Evolutionary conservation across 192 early-diverging fungal genomes (phyloP), one percentile per base, ranked within the genome.

Genomic region (Linnemannia zychae): DNA sequence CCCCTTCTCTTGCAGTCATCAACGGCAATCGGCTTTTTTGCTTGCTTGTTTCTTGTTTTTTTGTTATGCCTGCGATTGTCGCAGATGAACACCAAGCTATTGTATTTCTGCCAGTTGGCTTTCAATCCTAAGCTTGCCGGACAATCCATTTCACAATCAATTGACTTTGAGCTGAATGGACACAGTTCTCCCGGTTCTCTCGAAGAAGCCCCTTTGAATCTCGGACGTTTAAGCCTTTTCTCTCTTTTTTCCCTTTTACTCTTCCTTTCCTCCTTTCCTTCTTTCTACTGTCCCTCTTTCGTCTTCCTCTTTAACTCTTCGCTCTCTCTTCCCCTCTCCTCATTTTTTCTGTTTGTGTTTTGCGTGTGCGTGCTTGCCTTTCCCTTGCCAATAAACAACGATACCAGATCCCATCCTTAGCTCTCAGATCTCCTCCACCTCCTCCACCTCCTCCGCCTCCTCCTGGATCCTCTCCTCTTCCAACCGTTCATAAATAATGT

Each of bases 401-500:
- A 63, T 18, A 77, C 50, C 67, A 40, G 34, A 69, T 77, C 40
- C 66, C 65, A 63, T 57, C 67, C 73, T 47, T 67, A 53, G 67
- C 49, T 53, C 74, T 47, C 74, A 66, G 24, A 44, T 38, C 74
- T 52, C 71, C 17, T 47, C 24, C 28, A 22, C 28, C 20, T 48
- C 52, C n/a, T n/a, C n/a, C n/a, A 44, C 9, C 38, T 50, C n/a
- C 36, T 24, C 63, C 47, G 28, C 37, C n/a, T 67, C 44, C 37
- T 48, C 38, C 71, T 38, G 33, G 16, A 6, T 20, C 37, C 31
- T 22, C 9, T 44, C 40, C 40, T 44, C 40, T 3, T 63, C 12
- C 24, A 63, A 33, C 57, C 57, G 34, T 13, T 77, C 75, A 76
- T 67, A 75, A 66, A 75, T 66, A 75, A 79, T 72, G 77, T 53